Evolutionary conservation across 352 stramenopile species (phyloP).

Genomic region (Thraustochytrium striatum): DNA sequence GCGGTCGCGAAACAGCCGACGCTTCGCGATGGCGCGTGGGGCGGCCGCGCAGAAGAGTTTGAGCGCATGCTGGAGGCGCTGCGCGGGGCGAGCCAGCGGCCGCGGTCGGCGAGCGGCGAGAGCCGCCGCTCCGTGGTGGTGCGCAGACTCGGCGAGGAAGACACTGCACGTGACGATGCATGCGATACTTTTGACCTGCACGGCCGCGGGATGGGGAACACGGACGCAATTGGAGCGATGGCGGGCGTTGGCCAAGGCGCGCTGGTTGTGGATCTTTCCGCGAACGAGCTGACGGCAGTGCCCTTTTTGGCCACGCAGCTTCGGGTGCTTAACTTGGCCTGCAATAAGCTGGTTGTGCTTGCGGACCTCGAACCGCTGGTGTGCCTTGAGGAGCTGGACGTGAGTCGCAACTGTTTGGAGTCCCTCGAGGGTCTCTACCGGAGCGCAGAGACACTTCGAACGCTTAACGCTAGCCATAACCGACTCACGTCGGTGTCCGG

Average conservation of each 20-base stretch:
- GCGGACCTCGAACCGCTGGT: conserved; percentile 1
- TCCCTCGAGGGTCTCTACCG: conserved; percentile 13
- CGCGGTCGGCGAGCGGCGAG: not conserved
- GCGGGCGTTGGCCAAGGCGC: not conserved
- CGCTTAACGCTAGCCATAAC: conserved; percentile 13
- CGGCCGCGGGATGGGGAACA: not conserved
- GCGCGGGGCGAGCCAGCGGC: not conserved
- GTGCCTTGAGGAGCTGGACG: conserved; percentile 30
- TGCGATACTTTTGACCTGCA: too few relatives aligned
- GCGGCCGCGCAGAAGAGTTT: too few relatives aligned
- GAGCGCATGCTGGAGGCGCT: too few relatives aligned
- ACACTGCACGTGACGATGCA: too few relatives aligned
- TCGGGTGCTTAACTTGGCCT: not conserved
- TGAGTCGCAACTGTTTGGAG: conserved; percentile 18
- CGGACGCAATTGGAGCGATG: not conserved
- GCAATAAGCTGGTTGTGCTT: not conserved
- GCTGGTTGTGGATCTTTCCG: not conserved
- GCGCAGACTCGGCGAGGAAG: too few relatives aligned
- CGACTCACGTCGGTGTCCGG: not conserved
- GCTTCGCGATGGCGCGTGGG: too few relatives aligned
- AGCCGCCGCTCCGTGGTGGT: not conserved
- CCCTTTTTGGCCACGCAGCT: not conserved
- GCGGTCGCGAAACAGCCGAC: too few relatives aligned
- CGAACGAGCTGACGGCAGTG: not conserved
- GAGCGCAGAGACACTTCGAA: not conserved